A percentile compares a stretch with the other conserved stretches of the same genome.
These are phyloP conservation scores for Apostasia ramifera DNA, from an alignment of 106 monocot genomes.

Conservation along the genomic window DNA sequence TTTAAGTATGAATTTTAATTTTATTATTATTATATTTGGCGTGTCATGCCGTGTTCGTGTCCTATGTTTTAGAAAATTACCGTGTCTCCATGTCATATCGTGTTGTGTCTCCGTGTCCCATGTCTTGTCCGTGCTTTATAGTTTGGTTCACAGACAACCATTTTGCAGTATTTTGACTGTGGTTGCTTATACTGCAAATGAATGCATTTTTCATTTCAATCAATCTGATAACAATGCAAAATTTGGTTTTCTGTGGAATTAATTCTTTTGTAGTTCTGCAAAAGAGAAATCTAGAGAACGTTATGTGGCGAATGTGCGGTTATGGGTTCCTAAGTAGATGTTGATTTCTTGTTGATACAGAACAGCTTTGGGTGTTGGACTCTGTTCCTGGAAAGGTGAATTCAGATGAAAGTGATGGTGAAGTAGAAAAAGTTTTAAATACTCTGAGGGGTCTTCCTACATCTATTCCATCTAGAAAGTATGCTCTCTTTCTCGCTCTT, in stretches of 20 bases:
- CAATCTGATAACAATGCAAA: no score
- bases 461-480: conserved; percentile 79
- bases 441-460: conserved; percentile 58
- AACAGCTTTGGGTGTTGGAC: conserved; percentile 97
- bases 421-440: conserved; percentile 83
- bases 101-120: no score
- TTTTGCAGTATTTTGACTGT: neutral
- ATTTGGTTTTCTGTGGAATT: no score
- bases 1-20: no score
- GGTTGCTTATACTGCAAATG: no score
- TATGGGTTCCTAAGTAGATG: neutral
- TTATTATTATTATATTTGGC: no score
- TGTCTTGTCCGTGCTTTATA: no score
- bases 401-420: conserved; percentile 52
- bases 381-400: conserved; percentile 77
- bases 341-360: conserved; percentile 32
- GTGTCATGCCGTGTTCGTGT: no score
- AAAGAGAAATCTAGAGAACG: neutral
- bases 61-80: no score
- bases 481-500: conserved; percentile 17
- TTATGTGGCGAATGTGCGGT: no score
- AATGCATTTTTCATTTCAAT: no score
- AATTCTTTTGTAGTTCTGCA: neutral
- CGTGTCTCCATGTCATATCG: no score
- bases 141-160: neutral